Evolutionary conservation across 352 stramenopile species (phyloP), one percentile per base, ranked within the genome.

Genomic region (Poterioochromonas sp.): DNA sequence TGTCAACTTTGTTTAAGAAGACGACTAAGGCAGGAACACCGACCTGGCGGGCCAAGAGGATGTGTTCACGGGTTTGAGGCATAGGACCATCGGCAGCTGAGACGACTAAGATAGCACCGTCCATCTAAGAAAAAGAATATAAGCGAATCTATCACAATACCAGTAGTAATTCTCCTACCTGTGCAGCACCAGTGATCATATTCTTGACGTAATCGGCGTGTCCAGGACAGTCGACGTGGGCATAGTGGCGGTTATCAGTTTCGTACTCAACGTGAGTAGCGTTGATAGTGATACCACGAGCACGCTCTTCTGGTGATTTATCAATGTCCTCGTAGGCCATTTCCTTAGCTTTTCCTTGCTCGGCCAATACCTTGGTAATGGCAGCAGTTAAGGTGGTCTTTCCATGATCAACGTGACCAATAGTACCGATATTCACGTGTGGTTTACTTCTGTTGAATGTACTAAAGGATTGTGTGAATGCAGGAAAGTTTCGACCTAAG

Each of bases 161-260:
- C 8, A 76, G 22, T 29, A 22, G 22, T 49, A 69, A 69, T 71
- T 93, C 92, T 81, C 98, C 93, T 92, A 97, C 97, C 85, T 97
- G 93, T 22, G 93, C 92, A 11, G 94, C 92, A 39, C 93, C 93
- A 2, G 94, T 98, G 85, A 98, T 98, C 93, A 98, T 98, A 84
- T 98, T 98, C 87, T 98, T 98, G 34, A 97, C 92, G 83, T 97
- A 97, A 91, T 97, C 92, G 18, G 92, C 92, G 84, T 98, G 94
- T 49, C 94, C 94, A 22, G 81, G 83, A 83, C 92, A 97, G 87
- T 98, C 94, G 63, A 98, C 94, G 86, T 98, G 93, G 20, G 93
- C 93, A 82, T 97, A 97, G 83, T 97, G 92, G 65, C 92, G 84
- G 49, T 88, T 94, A 26, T 81, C 86, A 0, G 92, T 97, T 83